phyloP scores from a whole-genome alignment of 768 basidiomycete species.

The Gautieria morchelliformis region DNA sequence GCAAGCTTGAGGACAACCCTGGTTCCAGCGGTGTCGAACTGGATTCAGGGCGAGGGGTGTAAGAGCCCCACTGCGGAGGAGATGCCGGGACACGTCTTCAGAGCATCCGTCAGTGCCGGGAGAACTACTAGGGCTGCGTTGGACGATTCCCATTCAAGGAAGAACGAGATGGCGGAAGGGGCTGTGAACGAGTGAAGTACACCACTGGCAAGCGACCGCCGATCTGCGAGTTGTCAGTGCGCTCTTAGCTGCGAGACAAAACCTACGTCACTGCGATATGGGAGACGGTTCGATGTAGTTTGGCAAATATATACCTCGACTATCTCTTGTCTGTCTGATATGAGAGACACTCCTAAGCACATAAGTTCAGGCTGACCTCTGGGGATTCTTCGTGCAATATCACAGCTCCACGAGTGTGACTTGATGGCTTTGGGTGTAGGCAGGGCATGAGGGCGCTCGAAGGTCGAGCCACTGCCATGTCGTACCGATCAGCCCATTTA shows the following conservation, averaged over 20 bases:
- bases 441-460: conserved; percentile 27
- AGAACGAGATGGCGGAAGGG: conserved; percentile 68
- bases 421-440: conserved; percentile 83
- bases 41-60: conserved; percentile 67
- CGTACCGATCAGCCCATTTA: background rate
- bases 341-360: conserved; percentile 9
- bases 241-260: background rate
- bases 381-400: conserved; percentile 92
- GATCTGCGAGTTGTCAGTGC: conserved; percentile 44
- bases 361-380: conserved; percentile 42
- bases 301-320: conserved; percentile 93
- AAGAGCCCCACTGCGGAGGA: conserved; percentile 51
- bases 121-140: conserved; percentile 24
- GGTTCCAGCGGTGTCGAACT: conserved; percentile 27
- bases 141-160: conserved; percentile 48
- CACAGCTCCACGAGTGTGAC: conserved; percentile 85
- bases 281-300: conserved; percentile 94
- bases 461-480: background rate
- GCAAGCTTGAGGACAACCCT: conserved; percentile 42
- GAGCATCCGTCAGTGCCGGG: conserved; percentile 26
- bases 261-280: conserved; percentile 97
- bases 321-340: conserved; percentile 68
- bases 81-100: conserved; percentile 11
- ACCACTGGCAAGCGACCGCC: conserved; percentile 96
- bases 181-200: conserved; percentile 93